A percentile compares a stretch with the other conserved stretches of the same genome.
These are phyloP conservation scores for Ogataea paraovalis DNA, from an alignment of 805 yeast genomes.

Conservation along the genomic window DNA sequence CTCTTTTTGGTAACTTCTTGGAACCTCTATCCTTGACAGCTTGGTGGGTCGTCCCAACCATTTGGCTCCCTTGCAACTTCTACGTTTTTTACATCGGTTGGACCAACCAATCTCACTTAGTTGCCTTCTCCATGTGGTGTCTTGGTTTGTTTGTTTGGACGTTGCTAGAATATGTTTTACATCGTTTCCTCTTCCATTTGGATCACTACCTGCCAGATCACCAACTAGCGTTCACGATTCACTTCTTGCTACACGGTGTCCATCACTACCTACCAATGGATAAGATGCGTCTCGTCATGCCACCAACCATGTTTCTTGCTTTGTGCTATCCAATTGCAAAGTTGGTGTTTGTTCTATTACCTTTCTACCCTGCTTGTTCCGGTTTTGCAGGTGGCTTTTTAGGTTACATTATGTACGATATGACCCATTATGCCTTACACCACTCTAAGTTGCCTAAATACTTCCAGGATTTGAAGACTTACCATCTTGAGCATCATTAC, in stretches of 20 bases:
- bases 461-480: slow-evolving; percentile 75
- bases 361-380: slow-evolving; percentile 80
- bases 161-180: slow-evolving; percentile 79
- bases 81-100: slow-evolving; percentile 60
- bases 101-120: slow-evolving; percentile 40
- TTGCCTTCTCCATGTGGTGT: slow-evolving; percentile 56
- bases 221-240: slow-evolving; percentile 69
- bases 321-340: slow-evolving; percentile 78
- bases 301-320: slow-evolving; percentile 77
- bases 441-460: slow-evolving; percentile 78
- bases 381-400: slow-evolving; percentile 95
- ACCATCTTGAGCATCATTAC: slow-evolving; percentile 96
- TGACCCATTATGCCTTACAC: slow-evolving; percentile 91
- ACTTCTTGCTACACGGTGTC: slow-evolving; percentile 90
- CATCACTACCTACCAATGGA: slow-evolving; percentile 99
- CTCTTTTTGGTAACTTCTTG: slow-evolving; percentile 87
- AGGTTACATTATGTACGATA: slow-evolving; percentile 90
- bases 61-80: slow-evolving; percentile 84
- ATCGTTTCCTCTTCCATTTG: slow-evolving; percentile 89
- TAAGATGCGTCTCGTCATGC: slow-evolving; percentile 86
- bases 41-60: slow-evolving; percentile 86
- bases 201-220: slow-evolving; percentile 84
- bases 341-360: slow-evolving; percentile 70
- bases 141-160: slow-evolving; percentile 94
- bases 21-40: slow-evolving; percentile 91